Base-by-base conservation (phyloP, 768 basidiomycete genomes). In the Thelephora aurantiotincta region DNA sequence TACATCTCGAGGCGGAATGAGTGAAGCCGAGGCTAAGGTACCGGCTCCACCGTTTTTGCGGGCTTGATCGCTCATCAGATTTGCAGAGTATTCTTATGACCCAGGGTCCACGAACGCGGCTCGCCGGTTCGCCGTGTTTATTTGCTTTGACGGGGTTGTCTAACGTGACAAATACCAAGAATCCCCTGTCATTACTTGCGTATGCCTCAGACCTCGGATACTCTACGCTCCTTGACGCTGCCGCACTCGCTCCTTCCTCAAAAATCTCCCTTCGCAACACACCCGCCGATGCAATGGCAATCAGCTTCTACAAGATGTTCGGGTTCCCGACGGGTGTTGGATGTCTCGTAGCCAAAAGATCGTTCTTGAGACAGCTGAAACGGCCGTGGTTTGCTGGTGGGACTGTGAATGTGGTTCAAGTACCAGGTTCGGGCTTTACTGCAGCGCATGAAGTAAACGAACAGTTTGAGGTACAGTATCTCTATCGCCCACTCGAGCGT, bases 221-320 rank as follows among this genome's bases (percentile, higher is more conserved):
- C 61, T 67, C 73, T 54, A 84, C 80, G 1, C 63, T 91, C n/a
- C 64, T 90, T 26, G 87, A 91, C 57, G 85, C 81, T 12, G 87
- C 88, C 4, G 87, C 87, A 2, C 68, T 90, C 35, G 86, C 78
- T 2, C 78, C 87, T 9, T 80, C 84, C 1, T 76, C 83, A 6
- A 57, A 66, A 14, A 72, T 90, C 47, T 82, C 82, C 11, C 66
- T 91, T 11, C 61, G 72, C 1, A 73, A 79, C 44, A 71, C 69
- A 26, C 75, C 78, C 3, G 80, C 87, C 11, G 88, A 91, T 60
- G 87, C 86, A 1, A 78, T 88, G 73, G 85, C 79, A 0, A 58
- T 91, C 47, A 85, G 82, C 41, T 88, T 90, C 56, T 91, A 91
- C 65, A 91, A 91, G 55, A 88, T 90, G 82, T 86, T 88, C 53